Base-by-base conservation (phyloP, 805 yeast genomes). In the Hanseniaspora vineae region DNA sequence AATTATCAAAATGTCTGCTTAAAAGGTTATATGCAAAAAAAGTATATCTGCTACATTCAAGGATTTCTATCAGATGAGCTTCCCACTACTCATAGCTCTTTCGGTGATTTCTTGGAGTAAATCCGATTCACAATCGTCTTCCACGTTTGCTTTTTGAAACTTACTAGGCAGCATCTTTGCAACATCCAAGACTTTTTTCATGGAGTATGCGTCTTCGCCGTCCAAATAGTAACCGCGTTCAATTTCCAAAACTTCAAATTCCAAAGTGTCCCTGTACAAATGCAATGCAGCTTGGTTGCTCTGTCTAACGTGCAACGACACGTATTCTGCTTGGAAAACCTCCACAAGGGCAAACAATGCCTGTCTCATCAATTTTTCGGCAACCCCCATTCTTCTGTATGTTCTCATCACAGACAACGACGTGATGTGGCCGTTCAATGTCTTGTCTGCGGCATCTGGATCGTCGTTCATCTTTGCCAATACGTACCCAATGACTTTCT, bases 401-500 rank as follows among this genome's bases (percentile, higher is more conserved):
- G 96, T 82, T 66, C 98, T 78, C 94, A 88, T 86, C 45, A 92
- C 98, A 44, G 95, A 81, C 48, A 92, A 67, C 14, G 96, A 85
- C 0, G 98, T 92, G 55, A 92, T 81, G 68, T 92, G 98, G 1
- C 97, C 98, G 58, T 86, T 90, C 18, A 81, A 81, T 3, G 75
- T 70, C 14, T 35, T 31, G 37, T 48, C 47, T 40, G 72, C 79
- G 6, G 82, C 80, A 12, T 77, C 80, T 33, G 89, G 88, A 58
- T 88, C 96, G 62, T 89, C 97, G 57, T 92, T 96, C 95, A 92
- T 85, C 65, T 92, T 92, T 1, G 95, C 95, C 54, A 92, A 70
- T 4, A 87, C 97, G 60, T 92, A 92, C 5, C 97, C 98, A n/a
- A 92, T 95, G 33, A 92, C 75, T 55, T 85, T 82, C 60, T 85